phyloP scores from a whole-genome alignment of 148 eudicot genomes.

The Euryodendron excelsum region DNA sequence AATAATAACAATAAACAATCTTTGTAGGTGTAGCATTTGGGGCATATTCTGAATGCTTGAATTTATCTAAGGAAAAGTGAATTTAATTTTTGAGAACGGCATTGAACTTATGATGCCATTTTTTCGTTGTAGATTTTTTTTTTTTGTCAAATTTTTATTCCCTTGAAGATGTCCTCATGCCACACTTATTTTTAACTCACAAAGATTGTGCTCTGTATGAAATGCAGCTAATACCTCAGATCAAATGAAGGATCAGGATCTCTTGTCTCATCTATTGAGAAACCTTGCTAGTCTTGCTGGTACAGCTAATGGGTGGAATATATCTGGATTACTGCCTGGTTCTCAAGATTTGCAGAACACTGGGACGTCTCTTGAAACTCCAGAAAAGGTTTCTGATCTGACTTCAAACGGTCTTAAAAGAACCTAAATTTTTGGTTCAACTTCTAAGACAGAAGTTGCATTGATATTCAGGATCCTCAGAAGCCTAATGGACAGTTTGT shows the following conservation, averaged over 20 bases:
- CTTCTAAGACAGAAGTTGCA: slow-evolving; percentile 16
- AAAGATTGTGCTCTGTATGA: neutral
- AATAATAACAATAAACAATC: too few relatives aligned
- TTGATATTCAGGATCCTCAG: slow-evolving; percentile 40
- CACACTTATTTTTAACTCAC: neutral
- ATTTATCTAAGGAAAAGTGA: neutral
- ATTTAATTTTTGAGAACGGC: neutral
- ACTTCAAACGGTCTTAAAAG: neutral
- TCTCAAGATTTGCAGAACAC: slow-evolving; percentile 45
- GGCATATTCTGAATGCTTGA: neutral
- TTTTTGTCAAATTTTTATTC: too few relatives aligned
- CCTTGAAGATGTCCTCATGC: neutral
- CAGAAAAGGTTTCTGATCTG: slow-evolving; percentile 52
- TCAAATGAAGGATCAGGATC: slow-evolving; percentile 68
- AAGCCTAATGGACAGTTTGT: slow-evolving; percentile 30
- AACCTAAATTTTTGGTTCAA: neutral
- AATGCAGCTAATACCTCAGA: slow-evolving; percentile 67
- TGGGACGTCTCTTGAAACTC: slow-evolving; percentile 38
- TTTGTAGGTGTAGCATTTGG: too few relatives aligned
- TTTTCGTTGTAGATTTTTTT: too few relatives aligned
- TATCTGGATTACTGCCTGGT: slow-evolving; percentile 40
- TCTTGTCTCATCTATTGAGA: slow-evolving; percentile 67
- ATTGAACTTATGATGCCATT: neutral
- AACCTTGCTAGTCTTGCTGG: slow-evolving; percentile 64
- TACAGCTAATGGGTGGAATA: slow-evolving; percentile 38